These are phyloP conservation scores for Boletus rubropictus DNA, from an alignment of 768 basidiomycete genomes.

Conservation along the genomic window DNA sequence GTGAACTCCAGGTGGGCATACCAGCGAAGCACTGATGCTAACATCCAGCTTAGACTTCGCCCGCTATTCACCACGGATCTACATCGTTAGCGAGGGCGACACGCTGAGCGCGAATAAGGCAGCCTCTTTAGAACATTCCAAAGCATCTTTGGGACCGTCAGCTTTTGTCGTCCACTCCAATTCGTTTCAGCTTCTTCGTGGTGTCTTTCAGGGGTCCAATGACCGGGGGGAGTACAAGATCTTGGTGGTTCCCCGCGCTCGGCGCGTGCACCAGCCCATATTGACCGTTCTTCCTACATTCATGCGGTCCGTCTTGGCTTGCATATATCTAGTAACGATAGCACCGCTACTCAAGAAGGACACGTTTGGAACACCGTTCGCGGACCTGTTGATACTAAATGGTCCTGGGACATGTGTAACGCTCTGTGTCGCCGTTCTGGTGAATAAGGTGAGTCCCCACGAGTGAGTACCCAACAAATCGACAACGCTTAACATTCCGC, in stretches of 20 bases:
- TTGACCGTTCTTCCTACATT: conserved; percentile 65
- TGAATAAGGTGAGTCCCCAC: conserved; percentile 55
- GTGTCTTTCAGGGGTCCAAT: conserved; percentile 3
- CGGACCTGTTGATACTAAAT: conserved; percentile 82
- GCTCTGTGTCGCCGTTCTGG: conserved; percentile 62
- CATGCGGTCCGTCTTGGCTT: conserved; percentile 50
- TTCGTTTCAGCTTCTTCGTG: conserved; percentile 9
- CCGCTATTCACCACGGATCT: conserved; percentile 72
- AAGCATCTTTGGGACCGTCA: conserved; percentile 14
- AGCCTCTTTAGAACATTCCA: conserved; percentile 49
- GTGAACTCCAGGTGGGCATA: conserved; percentile 76
- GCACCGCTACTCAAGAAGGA: conserved; percentile 37
- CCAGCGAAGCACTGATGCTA: conserved; percentile 75
- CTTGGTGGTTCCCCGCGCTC: conserved; percentile 77
- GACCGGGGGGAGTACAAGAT: conserved; percentile 38
- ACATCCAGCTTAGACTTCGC: conserved; percentile 66
- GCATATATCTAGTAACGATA: conserved; percentile 57
- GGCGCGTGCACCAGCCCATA: conserved; percentile 77
- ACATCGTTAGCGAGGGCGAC: conserved; percentile 81
- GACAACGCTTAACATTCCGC: conserved; percentile 5
- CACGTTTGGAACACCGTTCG: conserved; percentile 34
- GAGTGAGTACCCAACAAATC: not conserved
- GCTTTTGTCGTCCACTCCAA: not conserved
- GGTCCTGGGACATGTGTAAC: conserved; percentile 93
- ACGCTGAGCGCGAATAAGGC: conserved; percentile 71